Evolutionary conservation across 345 rosid genomes (phyloP).

Genomic region (Camelina hispida): DNA sequence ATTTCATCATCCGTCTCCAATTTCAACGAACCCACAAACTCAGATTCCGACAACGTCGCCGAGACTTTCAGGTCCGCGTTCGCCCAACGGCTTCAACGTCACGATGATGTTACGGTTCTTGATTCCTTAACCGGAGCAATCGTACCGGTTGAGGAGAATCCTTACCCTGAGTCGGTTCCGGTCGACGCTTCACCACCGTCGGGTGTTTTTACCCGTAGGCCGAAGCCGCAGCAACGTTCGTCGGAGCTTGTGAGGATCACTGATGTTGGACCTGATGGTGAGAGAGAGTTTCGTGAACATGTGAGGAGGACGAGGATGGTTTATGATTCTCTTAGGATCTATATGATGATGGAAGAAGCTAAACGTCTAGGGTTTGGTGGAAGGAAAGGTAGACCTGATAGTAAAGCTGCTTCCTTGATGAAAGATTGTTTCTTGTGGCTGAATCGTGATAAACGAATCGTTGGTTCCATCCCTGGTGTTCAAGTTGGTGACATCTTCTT

Average conservation of each 20-base stretch:
- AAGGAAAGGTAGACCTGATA: conserved; percentile 53
- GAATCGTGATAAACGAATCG: conserved; percentile 77
- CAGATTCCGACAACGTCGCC: conserved; percentile 59
- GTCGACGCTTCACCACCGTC: conserved; percentile 25
- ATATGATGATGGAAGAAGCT: conserved; percentile 48
- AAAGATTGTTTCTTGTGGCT: conserved; percentile 69
- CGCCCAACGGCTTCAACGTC: conserved; percentile 49
- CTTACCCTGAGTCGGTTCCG: not conserved
- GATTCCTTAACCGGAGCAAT: conserved; percentile 65
- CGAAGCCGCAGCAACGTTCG: conserved; percentile 49
- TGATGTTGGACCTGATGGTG: conserved; percentile 61
- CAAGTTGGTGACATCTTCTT: conserved; percentile 79
- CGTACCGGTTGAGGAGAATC: conserved; percentile 49
- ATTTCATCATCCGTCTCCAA: not conserved
- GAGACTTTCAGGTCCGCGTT: conserved; percentile 67
- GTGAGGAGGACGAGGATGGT: conserved; percentile 70
- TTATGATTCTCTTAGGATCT: conserved; percentile 65
- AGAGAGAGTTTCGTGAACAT: conserved; percentile 60
- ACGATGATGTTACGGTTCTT: conserved; percentile 47
- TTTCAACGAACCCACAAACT: conserved; percentile 24
- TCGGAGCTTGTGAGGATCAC: conserved; percentile 81
- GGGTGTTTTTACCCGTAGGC: conserved; percentile 39
- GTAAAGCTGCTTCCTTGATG: conserved; percentile 68
- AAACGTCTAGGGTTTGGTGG: conserved; percentile 38
- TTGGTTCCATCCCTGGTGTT: conserved; percentile 85